Base-by-base conservation (phyloP, 2,329 filamentous ascomycete genomes). In the Hypoxylon sp. region DNA sequence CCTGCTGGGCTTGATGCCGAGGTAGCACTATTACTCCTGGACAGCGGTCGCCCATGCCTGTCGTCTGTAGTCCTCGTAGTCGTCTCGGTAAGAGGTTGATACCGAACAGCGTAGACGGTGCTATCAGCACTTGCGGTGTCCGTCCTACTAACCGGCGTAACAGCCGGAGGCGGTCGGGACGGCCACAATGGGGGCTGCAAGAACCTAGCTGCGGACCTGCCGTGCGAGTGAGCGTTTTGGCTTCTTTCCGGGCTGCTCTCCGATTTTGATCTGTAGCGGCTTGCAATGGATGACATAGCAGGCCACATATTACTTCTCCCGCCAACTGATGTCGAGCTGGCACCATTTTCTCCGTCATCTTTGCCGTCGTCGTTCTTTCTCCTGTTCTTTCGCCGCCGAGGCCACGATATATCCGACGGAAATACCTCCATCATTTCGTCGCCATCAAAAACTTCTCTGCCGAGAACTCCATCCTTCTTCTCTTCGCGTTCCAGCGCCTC, bases 401-500 rank as follows among this genome's bases (percentile, higher is more conserved):
- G 77, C 81, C 84, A 85, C 10, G 79, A 75, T 24, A 81, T 81
- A 39, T 87, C 84, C 1, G 83, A 78, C 1, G 83, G 79, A 37
- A 84, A 82, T 15, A 83, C 79, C 51, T 94, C 91, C 37, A 97
- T 82, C 89, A 95, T 96, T 74, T 97, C 94, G 72, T 97, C 94
- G 3, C 93, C 94, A 70, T 97, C 94, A 73, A 97, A 97, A 0
- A 97, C 89, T 74, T 97, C 94, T 67, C 94, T 84, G 3, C 94
- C 94, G 1, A 97, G 80, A 57, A 97, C 96, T 0, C 94, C 94
- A 71, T 97, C 93, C 78, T 96, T 97, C 78, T 94, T 93, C 76
- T 97, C 93, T 76, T 97, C 93, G 69, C 94, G 87, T 79, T 97
- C 94, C 64, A 97, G 78, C 0, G 93, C 92, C 76, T 97, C 94